These are phyloP conservation scores for Eucalyptus lansdowneana DNA, from an alignment of 345 rosid genomes.

Conservation along the genomic window DNA sequence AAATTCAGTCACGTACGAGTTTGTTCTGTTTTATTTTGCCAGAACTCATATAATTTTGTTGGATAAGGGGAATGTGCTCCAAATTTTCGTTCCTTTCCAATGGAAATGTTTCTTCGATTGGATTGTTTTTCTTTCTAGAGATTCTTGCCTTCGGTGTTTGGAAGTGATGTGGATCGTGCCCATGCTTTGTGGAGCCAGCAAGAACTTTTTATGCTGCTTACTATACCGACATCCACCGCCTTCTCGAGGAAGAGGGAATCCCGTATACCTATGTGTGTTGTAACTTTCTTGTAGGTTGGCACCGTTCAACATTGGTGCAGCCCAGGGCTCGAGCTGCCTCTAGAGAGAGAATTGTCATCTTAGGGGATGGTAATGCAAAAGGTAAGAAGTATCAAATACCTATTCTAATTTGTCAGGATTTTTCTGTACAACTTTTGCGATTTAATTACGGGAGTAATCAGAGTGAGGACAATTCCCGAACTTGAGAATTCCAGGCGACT, in stretches of 20 bases:
- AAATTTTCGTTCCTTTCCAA: neutral
- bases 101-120: neutral
- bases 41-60: neutral
- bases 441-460: neutral
- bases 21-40: too few species aligned
- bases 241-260: neutral
- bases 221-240: neutral
- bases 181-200: neutral
- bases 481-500: neutral
- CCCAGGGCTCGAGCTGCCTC: neutral
- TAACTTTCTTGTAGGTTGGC: neutral
- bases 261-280: neutral
- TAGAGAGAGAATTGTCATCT: neutral
- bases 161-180: neutral
- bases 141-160: constrained; percentile 1
- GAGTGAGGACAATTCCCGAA: neutral
- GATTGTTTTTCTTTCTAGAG: neutral
- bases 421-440: neutral
- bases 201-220: neutral
- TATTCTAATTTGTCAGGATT: neutral
- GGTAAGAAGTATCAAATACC: neutral
- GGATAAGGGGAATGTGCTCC: neutral
- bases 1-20: too few species aligned
- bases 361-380: constrained; percentile 2
- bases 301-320: neutral